Conservation (phyloP, 257 asterid genomes). For the Fraxinus quadrangulata region DNA sequence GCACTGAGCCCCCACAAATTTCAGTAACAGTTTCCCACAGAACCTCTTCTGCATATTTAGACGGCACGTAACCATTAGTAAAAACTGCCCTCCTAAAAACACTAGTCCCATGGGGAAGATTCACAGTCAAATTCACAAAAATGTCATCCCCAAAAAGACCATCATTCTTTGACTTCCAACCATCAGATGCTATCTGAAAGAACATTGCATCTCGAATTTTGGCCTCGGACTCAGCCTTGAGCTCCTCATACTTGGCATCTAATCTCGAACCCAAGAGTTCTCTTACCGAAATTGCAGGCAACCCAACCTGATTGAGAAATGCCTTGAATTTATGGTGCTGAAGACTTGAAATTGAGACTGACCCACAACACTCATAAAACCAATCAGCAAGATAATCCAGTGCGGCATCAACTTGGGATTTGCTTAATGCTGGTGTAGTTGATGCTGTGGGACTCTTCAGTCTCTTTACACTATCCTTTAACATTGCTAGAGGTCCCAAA, state of each 20-base stretch:
- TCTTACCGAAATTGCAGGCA: conserved; percentile 60
- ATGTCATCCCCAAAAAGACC: conserved; percentile 52
- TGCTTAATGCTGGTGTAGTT: conserved; percentile 57
- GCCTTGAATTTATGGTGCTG: conserved; percentile 92
- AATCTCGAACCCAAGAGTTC: conserved; percentile 64
- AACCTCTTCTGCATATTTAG: conserved; percentile 82
- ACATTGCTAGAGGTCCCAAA: conserved; percentile 80
- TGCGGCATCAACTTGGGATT: conserved; percentile 72
- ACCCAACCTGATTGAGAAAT: conserved; percentile 74
- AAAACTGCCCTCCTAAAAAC: conserved; percentile 76
- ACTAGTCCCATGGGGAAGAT: conserved; percentile 93
- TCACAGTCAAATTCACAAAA: conserved; percentile 70
- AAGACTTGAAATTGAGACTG: conserved; percentile 74
- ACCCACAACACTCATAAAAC: conserved; percentile 89
- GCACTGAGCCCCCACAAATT: conserved; percentile 65
- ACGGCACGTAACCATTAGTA: conserved; percentile 60
- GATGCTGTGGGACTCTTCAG: conserved; percentile 84
- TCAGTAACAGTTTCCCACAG: conserved; percentile 83
- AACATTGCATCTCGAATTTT: conserved; percentile 94
- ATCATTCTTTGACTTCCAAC: conserved; percentile 63
- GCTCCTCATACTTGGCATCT: conserved; percentile 72
- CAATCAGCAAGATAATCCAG: conserved; percentile 79
- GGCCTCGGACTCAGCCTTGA: conserved; percentile 70
- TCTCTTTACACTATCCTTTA: conserved; percentile 87
- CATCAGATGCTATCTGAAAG: conserved; percentile 86